Conservation (phyloP, 441 rosid species). For the Croton laevigatus region DNA sequence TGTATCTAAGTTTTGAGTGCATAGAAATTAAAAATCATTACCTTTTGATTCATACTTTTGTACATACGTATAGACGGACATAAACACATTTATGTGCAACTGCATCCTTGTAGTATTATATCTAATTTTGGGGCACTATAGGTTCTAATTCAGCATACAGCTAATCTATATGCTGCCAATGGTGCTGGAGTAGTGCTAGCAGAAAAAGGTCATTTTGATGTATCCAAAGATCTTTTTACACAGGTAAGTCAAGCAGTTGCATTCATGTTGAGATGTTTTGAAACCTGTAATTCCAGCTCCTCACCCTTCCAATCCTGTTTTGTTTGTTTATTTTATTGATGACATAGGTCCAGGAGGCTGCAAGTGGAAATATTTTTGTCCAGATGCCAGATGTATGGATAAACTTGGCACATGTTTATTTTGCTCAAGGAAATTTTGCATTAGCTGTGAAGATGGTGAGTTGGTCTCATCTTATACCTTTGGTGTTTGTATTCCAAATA, state of each 20-base stretch:
- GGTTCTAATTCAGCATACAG: slow-evolving; percentile 92
- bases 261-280: slow-evolving; percentile 17
- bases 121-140: slow-evolving; percentile 26
- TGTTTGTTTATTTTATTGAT: slow-evolving; percentile 16
- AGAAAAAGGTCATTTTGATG: slow-evolving; percentile 96
- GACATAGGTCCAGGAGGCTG: slow-evolving; percentile 98
- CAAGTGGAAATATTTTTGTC: slow-evolving; percentile 94
- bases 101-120: not conserved
- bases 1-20: not conserved
- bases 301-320: slow-evolving; percentile 7
- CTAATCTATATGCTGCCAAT: slow-evolving; percentile 97
- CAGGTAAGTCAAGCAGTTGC: slow-evolving; percentile 48
- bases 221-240: slow-evolving; percentile 92
- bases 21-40: slow-evolving; percentile 1
- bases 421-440: slow-evolving; percentile 96
- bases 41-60: not conserved
- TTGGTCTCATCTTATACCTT: slow-evolving; percentile 15
- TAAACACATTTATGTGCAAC: slow-evolving; percentile 8
- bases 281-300: not conserved
- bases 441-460: slow-evolving; percentile 97
- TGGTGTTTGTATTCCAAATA: not conserved
- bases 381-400: slow-evolving; percentile 99
- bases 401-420: slow-evolving; percentile 97
- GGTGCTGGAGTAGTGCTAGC: slow-evolving; percentile 98
- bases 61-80: not conserved